Conservation (phyloP, 2,329 filamentous ascomycete species). For the Trichoderma sp. region DNA sequence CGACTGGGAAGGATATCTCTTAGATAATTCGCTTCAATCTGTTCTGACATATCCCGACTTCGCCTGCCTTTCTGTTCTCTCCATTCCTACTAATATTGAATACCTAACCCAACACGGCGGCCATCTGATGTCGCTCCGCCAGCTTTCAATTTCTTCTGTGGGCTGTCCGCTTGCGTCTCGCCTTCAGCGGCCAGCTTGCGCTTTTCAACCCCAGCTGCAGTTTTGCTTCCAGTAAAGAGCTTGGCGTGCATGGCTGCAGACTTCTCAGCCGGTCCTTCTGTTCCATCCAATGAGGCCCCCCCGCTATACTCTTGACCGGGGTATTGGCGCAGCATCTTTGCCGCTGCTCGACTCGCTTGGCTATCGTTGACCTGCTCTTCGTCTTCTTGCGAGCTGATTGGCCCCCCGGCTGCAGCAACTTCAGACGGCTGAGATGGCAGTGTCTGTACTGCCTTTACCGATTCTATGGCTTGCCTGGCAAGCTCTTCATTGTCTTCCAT, state of each 20-base stretch:
- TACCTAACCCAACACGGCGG: slow-evolving; percentile 55
- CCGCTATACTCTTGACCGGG: slow-evolving; percentile 58
- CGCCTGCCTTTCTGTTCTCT: not conserved
- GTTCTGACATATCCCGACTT: not conserved
- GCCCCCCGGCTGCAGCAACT: slow-evolving; percentile 38
- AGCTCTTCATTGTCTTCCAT: slow-evolving; percentile 64
- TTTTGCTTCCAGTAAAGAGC: slow-evolving; percentile 48
- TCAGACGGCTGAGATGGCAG: slow-evolving; percentile 36
- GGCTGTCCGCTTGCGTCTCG: slow-evolving; percentile 47
- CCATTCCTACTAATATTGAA: slow-evolving; percentile 47
- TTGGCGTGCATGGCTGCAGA: slow-evolving; percentile 56
- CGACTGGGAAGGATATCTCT: slow-evolving; percentile 4
- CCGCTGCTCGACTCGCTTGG: slow-evolving; percentile 77
- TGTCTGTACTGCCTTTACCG: slow-evolving; percentile 53
- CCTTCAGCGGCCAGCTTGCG: slow-evolving; percentile 50
- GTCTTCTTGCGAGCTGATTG: slow-evolving; percentile 35
- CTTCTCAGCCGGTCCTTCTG: slow-evolving; percentile 50
- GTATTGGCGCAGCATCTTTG: slow-evolving; percentile 70
- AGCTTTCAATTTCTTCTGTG: slow-evolving; percentile 56
- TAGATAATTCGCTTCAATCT: slow-evolving; percentile 10
- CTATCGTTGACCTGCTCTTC: slow-evolving; percentile 67
- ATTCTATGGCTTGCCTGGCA: slow-evolving; percentile 57
- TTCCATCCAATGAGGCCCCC: slow-evolving; percentile 50
- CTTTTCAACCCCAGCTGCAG: slow-evolving; percentile 52
- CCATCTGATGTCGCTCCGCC: slow-evolving; percentile 47